Conservation (phyloP, 805 yeast species). For the Nakazawaea peltata region DNA sequence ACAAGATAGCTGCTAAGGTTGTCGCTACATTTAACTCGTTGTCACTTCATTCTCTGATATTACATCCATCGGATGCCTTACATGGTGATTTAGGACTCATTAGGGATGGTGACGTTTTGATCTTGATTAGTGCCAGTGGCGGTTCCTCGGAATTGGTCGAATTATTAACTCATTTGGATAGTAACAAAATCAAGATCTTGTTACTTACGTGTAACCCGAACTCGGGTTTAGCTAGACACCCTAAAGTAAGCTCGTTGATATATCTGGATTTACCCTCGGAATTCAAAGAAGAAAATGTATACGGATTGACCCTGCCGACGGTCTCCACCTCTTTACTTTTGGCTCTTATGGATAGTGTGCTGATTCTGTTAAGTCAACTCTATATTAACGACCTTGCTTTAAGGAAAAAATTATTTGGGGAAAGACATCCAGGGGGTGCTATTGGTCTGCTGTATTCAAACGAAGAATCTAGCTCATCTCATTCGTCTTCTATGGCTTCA, state of each 20-base stretch:
- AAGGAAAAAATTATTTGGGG: slow-evolving; percentile 52
- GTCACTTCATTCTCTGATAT: slow-evolving; percentile 53
- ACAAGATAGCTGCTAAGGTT: slow-evolving; percentile 67
- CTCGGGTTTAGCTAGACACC: slow-evolving; percentile 46
- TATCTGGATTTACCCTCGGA: slow-evolving; percentile 54
- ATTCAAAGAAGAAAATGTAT: slow-evolving; percentile 52
- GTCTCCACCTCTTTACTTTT: slow-evolving; percentile 72
- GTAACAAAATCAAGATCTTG: slow-evolving; percentile 39
- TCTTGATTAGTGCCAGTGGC: slow-evolving; percentile 75
- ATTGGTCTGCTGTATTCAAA: slow-evolving; percentile 49
- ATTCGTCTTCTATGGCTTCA: no score
- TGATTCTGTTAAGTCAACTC: slow-evolving; percentile 65
- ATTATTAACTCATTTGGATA: slow-evolving; percentile 51
- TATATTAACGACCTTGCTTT: slow-evolving; percentile 46
- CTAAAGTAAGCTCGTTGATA: slow-evolving; percentile 43
- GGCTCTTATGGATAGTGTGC: slow-evolving; percentile 70
- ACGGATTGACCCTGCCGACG: slow-evolving; percentile 86
- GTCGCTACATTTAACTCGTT: slow-evolving; percentile 81
- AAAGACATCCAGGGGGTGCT: slow-evolving; percentile 87
- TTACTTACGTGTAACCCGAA: slow-evolving; percentile 54
- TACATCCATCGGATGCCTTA: slow-evolving; percentile 83
- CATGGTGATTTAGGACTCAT: slow-evolving; percentile 86
- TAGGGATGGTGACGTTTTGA: slow-evolving; percentile 45
- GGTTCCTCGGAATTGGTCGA: slow-evolving; percentile 67
- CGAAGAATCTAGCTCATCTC: no score